phyloP scores from a whole-genome alignment of 768 basidiomycete genomes.

The Cystobasidium tubakii region DNA sequence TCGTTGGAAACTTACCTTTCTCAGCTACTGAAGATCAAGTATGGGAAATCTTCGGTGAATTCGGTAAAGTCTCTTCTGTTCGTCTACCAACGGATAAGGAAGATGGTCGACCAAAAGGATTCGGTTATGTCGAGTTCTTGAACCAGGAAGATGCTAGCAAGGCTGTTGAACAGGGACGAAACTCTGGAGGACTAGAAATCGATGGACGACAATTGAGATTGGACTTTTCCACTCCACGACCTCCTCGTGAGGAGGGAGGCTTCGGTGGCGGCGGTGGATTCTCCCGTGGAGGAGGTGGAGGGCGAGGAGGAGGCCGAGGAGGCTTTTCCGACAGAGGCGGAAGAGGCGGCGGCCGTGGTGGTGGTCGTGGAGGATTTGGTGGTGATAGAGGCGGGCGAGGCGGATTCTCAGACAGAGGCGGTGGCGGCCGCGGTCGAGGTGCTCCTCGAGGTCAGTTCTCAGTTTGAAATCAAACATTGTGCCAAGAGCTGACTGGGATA shows the following conservation, averaged over 20 bases:
- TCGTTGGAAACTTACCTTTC: slow-evolving; percentile 88
- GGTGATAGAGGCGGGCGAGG: slow-evolving; percentile 40
- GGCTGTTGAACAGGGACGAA: slow-evolving; percentile 56
- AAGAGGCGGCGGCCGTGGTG: slow-evolving; percentile 48
- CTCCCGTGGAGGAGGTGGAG: slow-evolving; percentile 41
- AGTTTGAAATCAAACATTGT: no score
- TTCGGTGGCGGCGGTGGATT: slow-evolving; percentile 52
- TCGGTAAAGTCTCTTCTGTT: slow-evolving; percentile 86
- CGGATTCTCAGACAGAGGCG: no score
- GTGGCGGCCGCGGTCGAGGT: slow-evolving; percentile 42
- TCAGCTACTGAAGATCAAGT: slow-evolving; percentile 70
- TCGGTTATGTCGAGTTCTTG: slow-evolving; percentile 92
- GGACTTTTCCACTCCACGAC: slow-evolving; percentile 76
- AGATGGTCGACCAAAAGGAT: slow-evolving; percentile 82
- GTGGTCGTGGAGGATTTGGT: neutral
- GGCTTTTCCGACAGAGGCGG: slow-evolving; percentile 50
- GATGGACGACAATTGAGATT: slow-evolving; percentile 74
- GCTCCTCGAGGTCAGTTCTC: slow-evolving; percentile 15
- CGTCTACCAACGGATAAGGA: slow-evolving; percentile 90
- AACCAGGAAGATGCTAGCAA: slow-evolving; percentile 71
- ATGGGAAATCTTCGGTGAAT: slow-evolving; percentile 85
- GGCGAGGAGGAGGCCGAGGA: slow-evolving; percentile 49
- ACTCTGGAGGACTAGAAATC: slow-evolving; percentile 64
- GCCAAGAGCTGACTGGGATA: neutral
- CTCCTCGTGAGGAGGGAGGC: slow-evolving; percentile 58